A percentile compares a stretch with the other conserved stretches of the same genome.
phyloP scores from a whole-genome alignment of 75 land plant species.

The Adiantum capillusveneris region DNA sequence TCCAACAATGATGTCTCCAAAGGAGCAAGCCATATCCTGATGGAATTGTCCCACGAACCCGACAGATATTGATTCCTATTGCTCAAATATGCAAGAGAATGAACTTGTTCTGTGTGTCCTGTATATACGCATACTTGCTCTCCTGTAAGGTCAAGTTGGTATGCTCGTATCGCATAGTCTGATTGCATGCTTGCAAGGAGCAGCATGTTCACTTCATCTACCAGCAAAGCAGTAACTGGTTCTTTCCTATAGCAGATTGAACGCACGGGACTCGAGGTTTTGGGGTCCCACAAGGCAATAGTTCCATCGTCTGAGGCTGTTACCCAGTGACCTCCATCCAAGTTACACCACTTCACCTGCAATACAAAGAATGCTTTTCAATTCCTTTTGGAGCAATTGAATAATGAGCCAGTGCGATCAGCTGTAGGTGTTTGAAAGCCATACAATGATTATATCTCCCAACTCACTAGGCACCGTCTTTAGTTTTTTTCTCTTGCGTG shows the following conservation, averaged over 20 bases:
- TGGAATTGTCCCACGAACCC: slow-evolving; percentile 24
- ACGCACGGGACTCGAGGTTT: background rate
- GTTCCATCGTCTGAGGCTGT: slow-evolving; percentile 21
- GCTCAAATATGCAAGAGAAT: slow-evolving; percentile 12
- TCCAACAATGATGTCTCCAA: background rate
- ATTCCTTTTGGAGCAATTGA: too few relatives aligned
- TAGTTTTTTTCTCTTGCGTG: slow-evolving; percentile 5
- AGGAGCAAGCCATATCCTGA: slow-evolving; percentile 22
- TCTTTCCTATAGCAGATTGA: slow-evolving; percentile 14
- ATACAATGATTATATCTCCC: slow-evolving; percentile 18
- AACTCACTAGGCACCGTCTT: slow-evolving; percentile 1
- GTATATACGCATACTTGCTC: slow-evolving; percentile 19
- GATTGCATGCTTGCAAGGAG: slow-evolving; percentile 12
- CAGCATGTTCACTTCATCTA: slow-evolving; percentile 18
- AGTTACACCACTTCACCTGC: slow-evolving; percentile 26
- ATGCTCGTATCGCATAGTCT: slow-evolving; percentile 15
- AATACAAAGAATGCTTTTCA: too few relatives aligned
- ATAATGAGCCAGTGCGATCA: too few relatives aligned
- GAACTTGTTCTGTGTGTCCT: slow-evolving; percentile 27
- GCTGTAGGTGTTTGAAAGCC: too few relatives aligned
- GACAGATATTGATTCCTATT: slow-evolving; percentile 16
- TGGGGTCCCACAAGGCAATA: slow-evolving; percentile 20
- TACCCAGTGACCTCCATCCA: slow-evolving; percentile 14
- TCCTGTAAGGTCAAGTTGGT: slow-evolving; percentile 1
- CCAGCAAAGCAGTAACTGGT: slow-evolving; percentile 17